Percentiles rank a stretch among this genome's conserved stretches.
Conservation (phyloP, 2,329 filamentous ascomycete genomes). For the Cladorrhinum sp. region DNA sequence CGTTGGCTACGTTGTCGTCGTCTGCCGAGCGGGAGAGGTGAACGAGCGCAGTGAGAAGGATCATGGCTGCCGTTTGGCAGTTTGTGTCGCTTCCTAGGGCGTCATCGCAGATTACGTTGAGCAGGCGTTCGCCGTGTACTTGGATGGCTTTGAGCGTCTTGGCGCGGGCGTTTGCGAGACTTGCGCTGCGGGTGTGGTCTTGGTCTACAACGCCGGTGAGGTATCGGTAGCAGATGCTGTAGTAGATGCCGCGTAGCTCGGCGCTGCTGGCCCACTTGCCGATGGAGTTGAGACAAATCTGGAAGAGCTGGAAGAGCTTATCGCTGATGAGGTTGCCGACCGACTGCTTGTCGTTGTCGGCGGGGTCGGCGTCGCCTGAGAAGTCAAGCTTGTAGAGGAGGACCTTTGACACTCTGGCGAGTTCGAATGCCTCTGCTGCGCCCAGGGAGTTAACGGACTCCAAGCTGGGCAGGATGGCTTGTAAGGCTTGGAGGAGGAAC, state of each 20-base stretch:
- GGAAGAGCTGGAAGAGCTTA: slow-evolving; percentile 87
- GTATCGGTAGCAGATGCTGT: slow-evolving; percentile 87
- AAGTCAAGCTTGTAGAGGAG: slow-evolving; percentile 70
- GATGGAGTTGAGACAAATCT: slow-evolving; percentile 77
- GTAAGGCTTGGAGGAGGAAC: slow-evolving; percentile 81
- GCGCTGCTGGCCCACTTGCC: slow-evolving; percentile 68
- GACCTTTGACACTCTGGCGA: slow-evolving; percentile 72
- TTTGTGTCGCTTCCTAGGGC: slow-evolving; percentile 78
- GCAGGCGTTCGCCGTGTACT: slow-evolving; percentile 68
- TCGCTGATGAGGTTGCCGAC: slow-evolving; percentile 65
- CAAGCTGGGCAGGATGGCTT: slow-evolving; percentile 83
- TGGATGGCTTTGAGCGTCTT: slow-evolving; percentile 71
- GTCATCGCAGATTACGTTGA: slow-evolving; percentile 89
- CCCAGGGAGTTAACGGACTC: slow-evolving; percentile 72
- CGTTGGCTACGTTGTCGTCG: slow-evolving; percentile 67
- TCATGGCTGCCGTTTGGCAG: slow-evolving; percentile 80
- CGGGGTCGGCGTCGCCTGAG: slow-evolving; percentile 31
- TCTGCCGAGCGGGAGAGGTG: slow-evolving; percentile 69
- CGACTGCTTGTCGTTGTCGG: slow-evolving; percentile 40
- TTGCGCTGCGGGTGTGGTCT: slow-evolving; percentile 19
- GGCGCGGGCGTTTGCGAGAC: slow-evolving; percentile 45
- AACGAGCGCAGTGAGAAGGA: slow-evolving; percentile 77
- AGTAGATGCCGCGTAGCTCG: slow-evolving; percentile 77
- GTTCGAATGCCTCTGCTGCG: slow-evolving; percentile 66
- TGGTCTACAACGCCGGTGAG: slow-evolving; percentile 65